Evolutionary conservation across 352 stramenopile genomes (phyloP).

Genomic region (Phytophthora multivora): DNA sequence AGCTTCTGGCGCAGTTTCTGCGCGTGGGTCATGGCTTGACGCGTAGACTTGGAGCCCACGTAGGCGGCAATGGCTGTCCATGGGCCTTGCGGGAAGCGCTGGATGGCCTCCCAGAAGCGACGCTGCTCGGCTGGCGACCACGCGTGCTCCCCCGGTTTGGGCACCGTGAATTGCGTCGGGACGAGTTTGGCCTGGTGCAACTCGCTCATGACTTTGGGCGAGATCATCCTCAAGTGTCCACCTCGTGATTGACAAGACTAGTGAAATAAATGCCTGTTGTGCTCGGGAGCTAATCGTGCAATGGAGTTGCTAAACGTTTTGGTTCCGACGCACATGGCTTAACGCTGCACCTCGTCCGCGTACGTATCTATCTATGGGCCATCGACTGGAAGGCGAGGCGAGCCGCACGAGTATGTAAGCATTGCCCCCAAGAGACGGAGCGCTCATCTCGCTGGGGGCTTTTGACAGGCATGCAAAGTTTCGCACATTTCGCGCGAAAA

Average conservation of each 20-base stretch:
- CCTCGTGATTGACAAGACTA: constrained; percentile 15
- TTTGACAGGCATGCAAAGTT: constrained; percentile 23
- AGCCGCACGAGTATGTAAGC: constrained; percentile 12
- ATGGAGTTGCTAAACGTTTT: constrained; percentile 25
- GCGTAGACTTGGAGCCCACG: constrained; percentile 64
- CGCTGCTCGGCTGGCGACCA: constrained; percentile 54
- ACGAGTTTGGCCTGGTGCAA: constrained; percentile 60
- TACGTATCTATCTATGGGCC: constrained; percentile 10
- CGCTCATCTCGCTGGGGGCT: constrained; percentile 21
- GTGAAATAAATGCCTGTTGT: constrained; percentile 9
- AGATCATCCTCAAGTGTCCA: constrained; percentile 42
- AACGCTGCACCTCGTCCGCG: constrained; percentile 12
- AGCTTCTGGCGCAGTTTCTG: constrained; percentile 77
- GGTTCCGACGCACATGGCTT: constrained; percentile 19
- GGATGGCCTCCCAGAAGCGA: constrained; percentile 64
- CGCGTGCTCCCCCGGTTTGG: constrained; percentile 54
- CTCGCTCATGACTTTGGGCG: constrained; percentile 62
- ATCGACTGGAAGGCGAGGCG: constrained; percentile 17
- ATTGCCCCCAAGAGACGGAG: constrained; percentile 29
- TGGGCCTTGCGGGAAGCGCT: constrained; percentile 60
- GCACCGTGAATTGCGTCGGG: constrained; percentile 61
- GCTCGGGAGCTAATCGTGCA: constrained; percentile 30
- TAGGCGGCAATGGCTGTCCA: constrained; percentile 68
- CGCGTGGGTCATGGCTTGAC: constrained; percentile 71
- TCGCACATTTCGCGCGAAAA: constrained; percentile 17